Base-by-base conservation (phyloP, 805 yeast genomes). In the Vanderwaltozyma tropicalis region DNA sequence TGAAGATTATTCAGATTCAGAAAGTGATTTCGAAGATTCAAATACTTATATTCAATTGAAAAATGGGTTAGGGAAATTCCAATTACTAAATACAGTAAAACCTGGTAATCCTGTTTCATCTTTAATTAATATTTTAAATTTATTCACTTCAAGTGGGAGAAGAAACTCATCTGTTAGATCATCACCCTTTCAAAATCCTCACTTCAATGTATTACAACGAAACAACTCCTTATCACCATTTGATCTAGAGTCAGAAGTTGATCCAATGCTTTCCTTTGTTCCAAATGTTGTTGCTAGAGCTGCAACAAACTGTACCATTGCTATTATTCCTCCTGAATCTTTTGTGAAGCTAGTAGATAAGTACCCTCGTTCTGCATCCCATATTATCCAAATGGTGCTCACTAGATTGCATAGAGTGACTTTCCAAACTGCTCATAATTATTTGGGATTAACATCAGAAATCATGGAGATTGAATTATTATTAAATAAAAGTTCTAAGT, bases 301-400 rank as follows among this genome's bases (percentile, higher is more conserved):
- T 0, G 71, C 73, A 7, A 63, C 67, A 2, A 76, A 73, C 29
- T 82, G 94, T 25, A 88, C 97, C 0, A 81, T 89, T 38, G 95
- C 97, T 0, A 81, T 89, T 27, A 88, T 89, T 13, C 98, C 98
- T 0, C 76, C 79, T 1, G 78, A 76, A 37, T 83, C 96, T 0
- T 92, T 89, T 48, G 69, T 74, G 39, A 66, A 81, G 38, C 70
- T 89, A 28, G 79, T 82, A 6, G 55, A 65, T 22, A 82, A 78
- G 48, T 85, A 78, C 53, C 97, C 97, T 5, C 75, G 82, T 44
- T 84, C 95, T 1, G 80, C 96, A 0, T 84, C 96, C 0, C 96
- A 88, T 57, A 88, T 92, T 22, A 89, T 89, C 12, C 95, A 94
- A 49, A 87, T 89, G 75, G 85, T 89, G 18, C 63, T 89, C 39